A percentile compares a stretch with the other conserved stretches of the same genome.
Evolutionary conservation across 2,329 filamentous ascomycete genomes (phyloP).

Genomic region (Calonectria multiphialidica): DNA sequence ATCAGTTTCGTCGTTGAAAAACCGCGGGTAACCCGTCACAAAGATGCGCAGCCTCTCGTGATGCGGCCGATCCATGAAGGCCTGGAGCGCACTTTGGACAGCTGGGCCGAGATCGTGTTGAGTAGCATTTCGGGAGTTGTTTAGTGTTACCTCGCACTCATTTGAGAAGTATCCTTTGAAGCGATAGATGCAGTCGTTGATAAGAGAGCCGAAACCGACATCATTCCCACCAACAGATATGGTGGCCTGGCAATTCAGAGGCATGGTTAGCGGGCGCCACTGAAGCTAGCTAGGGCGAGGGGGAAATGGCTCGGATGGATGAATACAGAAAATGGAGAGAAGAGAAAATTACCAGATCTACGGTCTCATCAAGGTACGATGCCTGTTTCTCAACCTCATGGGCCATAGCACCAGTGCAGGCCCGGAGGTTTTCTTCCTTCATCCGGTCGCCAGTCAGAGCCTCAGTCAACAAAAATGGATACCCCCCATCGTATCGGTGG

Average conservation of each 20-base stretch:
- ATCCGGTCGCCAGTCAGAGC: neutral
- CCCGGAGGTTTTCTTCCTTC: neutral
- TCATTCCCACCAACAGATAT: neutral
- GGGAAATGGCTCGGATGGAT: neutral
- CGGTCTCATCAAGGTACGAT: neutral
- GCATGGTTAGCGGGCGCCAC: neutral
- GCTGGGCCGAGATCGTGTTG: neutral
- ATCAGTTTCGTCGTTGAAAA: neutral
- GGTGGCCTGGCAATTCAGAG: neutral
- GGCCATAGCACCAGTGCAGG: neutral
- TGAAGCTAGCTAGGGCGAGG: no score
- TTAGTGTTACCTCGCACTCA: neutral
- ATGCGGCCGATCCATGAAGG: neutral
- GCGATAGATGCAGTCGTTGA: conserved; percentile 15
- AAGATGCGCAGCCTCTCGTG: neutral
- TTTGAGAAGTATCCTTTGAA: conserved; percentile 8
- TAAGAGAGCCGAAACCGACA: neutral
- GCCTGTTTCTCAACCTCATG: neutral
- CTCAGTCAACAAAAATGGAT: neutral
- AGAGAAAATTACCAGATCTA: neutral
- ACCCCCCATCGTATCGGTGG: conserved; percentile 6
- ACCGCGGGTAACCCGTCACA: neutral
- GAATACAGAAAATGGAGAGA: no score
- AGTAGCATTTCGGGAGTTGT: neutral
- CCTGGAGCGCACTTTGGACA: neutral